Conservation (phyloP, 192 early-diverging fungal species). For the Gonapodya prolifera region DNA sequence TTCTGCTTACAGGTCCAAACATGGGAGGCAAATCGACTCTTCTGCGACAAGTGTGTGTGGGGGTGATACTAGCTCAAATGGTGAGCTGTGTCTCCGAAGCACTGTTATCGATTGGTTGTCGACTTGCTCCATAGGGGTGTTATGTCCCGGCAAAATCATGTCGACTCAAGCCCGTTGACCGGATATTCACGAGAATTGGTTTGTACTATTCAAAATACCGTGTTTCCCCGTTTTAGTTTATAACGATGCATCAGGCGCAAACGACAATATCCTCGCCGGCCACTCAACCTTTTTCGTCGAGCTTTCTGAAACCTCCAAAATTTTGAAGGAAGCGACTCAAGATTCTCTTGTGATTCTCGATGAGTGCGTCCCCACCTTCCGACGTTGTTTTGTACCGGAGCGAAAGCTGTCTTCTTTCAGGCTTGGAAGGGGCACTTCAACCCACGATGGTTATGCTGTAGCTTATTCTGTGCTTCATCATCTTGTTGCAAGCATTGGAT, state of each 20-base stretch:
- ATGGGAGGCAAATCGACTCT: conserved; percentile 99
- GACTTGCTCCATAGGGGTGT: conserved; percentile 84
- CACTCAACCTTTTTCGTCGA: conserved; percentile 98
- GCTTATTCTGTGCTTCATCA: conserved; percentile 83
- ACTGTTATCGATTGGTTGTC: not conserved
- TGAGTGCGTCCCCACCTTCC: conserved; percentile 48
- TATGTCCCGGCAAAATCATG: conserved; percentile 79
- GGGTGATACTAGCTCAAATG: conserved; percentile 2
- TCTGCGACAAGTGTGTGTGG: conserved; percentile 59
- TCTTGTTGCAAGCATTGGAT: conserved; percentile 65
- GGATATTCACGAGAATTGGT: conserved; percentile 90
- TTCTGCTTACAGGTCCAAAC: conserved; percentile 96
- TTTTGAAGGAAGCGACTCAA: conserved; percentile 80
- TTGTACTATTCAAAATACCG: not conserved
- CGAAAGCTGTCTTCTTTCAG: not conserved
- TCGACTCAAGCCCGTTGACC: conserved; percentile 67
- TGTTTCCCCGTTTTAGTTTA: conserved; percentile 11
- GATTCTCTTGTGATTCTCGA: conserved; percentile 89
- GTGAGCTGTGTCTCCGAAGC: not conserved
- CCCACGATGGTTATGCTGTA: conserved; percentile 86
- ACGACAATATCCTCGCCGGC: conserved; percentile 89
- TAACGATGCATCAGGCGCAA: conserved; percentile 30
- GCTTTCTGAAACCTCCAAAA: conserved; percentile 82
- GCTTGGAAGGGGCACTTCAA: conserved; percentile 92
- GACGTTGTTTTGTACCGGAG: not conserved